phyloP scores from a whole-genome alignment of 495 filamentous ascomycete species.

The Gamarada debralockiae region DNA sequence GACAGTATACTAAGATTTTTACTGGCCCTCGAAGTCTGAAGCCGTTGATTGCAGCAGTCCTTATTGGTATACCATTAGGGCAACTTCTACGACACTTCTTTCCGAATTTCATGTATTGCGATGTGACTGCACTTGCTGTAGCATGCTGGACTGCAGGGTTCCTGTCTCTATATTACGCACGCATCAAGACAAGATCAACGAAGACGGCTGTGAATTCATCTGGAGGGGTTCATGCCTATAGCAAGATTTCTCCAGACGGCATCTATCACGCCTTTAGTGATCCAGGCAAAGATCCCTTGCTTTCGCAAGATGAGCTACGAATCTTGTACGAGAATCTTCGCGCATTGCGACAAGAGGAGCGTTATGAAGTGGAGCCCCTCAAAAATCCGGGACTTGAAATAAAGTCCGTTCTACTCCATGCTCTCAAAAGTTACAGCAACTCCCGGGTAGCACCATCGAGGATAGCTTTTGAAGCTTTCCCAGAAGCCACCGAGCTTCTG shows the following conservation, averaged over 20 bases:
- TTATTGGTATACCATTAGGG: slow-evolving; percentile 44
- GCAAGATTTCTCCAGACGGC: neutral
- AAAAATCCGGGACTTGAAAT: slow-evolving; percentile 44
- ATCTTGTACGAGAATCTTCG: slow-evolving; percentile 23
- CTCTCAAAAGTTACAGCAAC: too few species aligned
- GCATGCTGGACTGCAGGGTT: slow-evolving; percentile 51
- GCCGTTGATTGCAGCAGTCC: slow-evolving; percentile 39
- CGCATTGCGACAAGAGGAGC: slow-evolving; percentile 4
- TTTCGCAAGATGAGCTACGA: neutral
- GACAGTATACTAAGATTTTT: slow-evolving; percentile 46
- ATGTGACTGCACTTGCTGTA: slow-evolving; percentile 44
- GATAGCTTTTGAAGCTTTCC: too few species aligned
- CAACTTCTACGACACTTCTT: slow-evolving; percentile 33
- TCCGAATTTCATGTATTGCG: slow-evolving; percentile 39
- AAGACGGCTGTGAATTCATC: neutral
- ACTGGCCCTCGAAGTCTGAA: slow-evolving; percentile 44
- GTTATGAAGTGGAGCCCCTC: slow-evolving; percentile 22
- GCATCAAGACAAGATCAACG: neutral
- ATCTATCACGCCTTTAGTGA: neutral
- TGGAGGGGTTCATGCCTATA: too few species aligned
- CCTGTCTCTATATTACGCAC: slow-evolving; percentile 35
- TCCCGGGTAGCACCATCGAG: too few species aligned
- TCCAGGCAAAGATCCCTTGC: neutral
- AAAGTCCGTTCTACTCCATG: neutral
- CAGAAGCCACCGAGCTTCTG: neutral